Evolutionary conservation across 225 moss, liverwort and hornwort species (phyloP), one percentile per base, ranked within the genome.

Genomic region (Antitrichia curtipendula): DNA sequence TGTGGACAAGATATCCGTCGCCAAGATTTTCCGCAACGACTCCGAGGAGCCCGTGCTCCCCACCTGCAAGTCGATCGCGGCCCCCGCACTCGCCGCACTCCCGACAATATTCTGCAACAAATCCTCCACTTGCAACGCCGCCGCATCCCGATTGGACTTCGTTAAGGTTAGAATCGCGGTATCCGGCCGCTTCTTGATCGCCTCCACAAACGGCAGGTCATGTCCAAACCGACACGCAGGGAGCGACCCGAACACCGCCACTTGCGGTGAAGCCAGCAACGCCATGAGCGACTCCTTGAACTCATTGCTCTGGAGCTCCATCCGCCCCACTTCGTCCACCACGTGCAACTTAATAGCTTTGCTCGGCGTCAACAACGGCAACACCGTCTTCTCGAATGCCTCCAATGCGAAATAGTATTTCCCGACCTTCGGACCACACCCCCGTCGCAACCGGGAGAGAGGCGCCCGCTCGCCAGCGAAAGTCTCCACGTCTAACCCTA

Each of bases 321-420:
- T 96, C 25, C 96, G 95, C 28, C 96, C 96, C 24, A 96, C 96
- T 88, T 96, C 96, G 75, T 96, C 96, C 69, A 96, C 94, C 66
- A 96, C 95, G 79, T 96, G 96, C 74, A 96, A 78, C 89, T 96
- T 96, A 78, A 95, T 95, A 24, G 91, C 91, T 78, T 93, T 92
- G 50, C 94, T 93, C 41, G 96, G 95, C 61, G 91, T 91, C 80
- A 96, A 64, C 80, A 95, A 75, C 6, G 96, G 96, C 40, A 96
- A 71, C 78, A 93, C 96, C 84, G 92, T 91, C 87, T 94, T 95
- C 93, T 96, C 96, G 49, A 96, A 96, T 25, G 94, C 95, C 84
- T 96, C 95, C 88, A 95, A 88, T 82, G 96, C 96, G 50, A 96
- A 95, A 49, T 96, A 96, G 58, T 95, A 96, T 82, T 96, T 96